Evolutionary conservation across 1,284 basidiomycete genomes (phyloP), one percentile per base, ranked within the genome.

Genomic region (Puccinia horiana): DNA sequence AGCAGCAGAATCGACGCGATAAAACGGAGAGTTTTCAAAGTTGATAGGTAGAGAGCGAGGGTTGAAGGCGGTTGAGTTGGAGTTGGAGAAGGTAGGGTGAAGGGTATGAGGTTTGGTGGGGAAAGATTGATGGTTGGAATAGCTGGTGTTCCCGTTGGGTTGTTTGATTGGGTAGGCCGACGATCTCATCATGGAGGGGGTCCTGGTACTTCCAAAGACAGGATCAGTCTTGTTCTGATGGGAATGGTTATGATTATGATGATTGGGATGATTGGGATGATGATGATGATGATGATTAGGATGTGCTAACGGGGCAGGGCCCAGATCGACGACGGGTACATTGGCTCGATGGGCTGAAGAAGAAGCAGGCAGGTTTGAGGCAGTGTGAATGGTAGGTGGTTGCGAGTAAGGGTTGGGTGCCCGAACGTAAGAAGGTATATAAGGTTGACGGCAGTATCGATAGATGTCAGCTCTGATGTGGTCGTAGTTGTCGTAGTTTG

Each of bases 1-100:
- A 35, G 70, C 79, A 20, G 79, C 70, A 49, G 69, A 73, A 63
- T 81, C 79, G 47, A 81, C 26, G n/a, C 70, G 49, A 74, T 63
- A 81, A 44, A 81, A 81, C 0, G 79, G 70, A 11, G 79, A 81
- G 20, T 12, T 26, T 58, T 70, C 77, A 29, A 80, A 81, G 40
- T 2, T 32, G 58, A 76, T 47, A 42, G 70, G 54, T 47, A 81
- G 11, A 29, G 70, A 32, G 54, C 40, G 52, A 6, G 42, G 35
- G 42, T 35, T 47, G 37, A 72, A 49, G 37, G 67, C 12, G 23
- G 54, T n/a, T n/a, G 70, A 32, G 54, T 26, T 37, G 1, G 42
- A 23, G 42, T 35, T 47, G 37, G 61, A 49, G 37, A 52, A 12
- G 23, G 54, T 9, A 37, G 63, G 20, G 77, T 47, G 35, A 35